Conservation (phyloP, 164 flowering plant species). For the Magnolia sinica region DNA sequence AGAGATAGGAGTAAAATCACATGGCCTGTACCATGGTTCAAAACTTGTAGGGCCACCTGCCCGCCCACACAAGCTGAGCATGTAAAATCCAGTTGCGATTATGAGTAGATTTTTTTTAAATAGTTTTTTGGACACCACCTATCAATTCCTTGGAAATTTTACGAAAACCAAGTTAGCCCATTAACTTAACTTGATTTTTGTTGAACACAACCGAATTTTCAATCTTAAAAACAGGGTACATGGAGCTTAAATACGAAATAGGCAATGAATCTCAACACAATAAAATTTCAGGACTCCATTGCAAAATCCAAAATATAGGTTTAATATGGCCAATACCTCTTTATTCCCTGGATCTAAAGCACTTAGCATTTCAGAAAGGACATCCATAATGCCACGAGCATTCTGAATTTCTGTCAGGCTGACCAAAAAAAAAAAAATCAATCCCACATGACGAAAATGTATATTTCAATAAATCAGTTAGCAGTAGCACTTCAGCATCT, state of each 20-base stretch:
- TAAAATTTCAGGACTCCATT: not conserved
- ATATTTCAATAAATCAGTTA: not conserved
- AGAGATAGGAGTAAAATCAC: no score
- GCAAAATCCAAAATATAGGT: not conserved
- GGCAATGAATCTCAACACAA: not conserved
- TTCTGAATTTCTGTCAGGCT: conserved; percentile 95
- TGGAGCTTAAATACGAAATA: not conserved
- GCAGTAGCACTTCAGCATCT: not conserved
- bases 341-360: conserved; percentile 74
- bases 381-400: conserved; percentile 98
- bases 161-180: not conserved
- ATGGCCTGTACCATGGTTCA: no score
- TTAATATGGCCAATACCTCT: conserved; percentile 24
- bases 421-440: conserved; percentile 4
- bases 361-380: conserved; percentile 92
- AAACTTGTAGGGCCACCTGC: no score
- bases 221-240: not conserved
- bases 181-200: not conserved
- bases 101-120: no score
- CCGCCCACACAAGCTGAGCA: no score
- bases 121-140: no score
- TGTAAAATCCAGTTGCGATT: no score
- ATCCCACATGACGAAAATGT: not conserved
- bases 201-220: not conserved
- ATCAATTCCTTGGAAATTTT: not conserved